Evolutionary conservation across 2,329 filamentous ascomycete genomes (phyloP).

Genomic region (Rutstroemia sp.): DNA sequence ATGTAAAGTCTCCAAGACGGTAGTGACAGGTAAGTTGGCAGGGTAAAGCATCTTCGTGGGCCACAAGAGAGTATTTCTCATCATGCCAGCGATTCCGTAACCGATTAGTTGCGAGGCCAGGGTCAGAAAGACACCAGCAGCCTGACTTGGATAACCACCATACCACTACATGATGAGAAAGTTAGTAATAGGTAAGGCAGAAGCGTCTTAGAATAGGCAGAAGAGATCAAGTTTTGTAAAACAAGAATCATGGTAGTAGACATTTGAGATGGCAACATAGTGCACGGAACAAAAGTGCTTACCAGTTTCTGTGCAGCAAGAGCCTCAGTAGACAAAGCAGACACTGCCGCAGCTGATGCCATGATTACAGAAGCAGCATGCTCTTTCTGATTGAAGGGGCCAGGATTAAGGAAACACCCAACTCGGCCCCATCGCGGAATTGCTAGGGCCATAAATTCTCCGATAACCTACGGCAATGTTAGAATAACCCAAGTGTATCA

Average conservation of each 20-base stretch:
- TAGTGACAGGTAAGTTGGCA: conserved; percentile 40
- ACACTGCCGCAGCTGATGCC: conserved; percentile 7
- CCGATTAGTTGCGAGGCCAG: conserved; percentile 57
- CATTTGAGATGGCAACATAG: no score
- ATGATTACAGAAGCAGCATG: conserved; percentile 60
- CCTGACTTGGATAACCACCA: conserved; percentile 37
- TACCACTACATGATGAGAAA: conserved; percentile 23
- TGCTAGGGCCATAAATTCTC: conserved; percentile 30
- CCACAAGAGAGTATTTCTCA: conserved; percentile 48
- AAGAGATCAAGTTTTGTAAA: no score
- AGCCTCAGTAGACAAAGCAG: conserved; percentile 62
- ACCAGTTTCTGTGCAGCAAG: conserved; percentile 56
- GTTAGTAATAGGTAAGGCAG: no score
- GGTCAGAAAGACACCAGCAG: conserved; percentile 42
- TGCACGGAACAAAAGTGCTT: no score
- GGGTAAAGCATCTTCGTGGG: conserved; percentile 62
- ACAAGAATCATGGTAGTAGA: no score
- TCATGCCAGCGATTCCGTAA: conserved; percentile 54
- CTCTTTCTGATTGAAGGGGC: conserved; percentile 63
- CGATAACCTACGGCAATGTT: conserved; percentile 19
- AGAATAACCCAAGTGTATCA: conserved; percentile 25
- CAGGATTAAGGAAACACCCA: conserved; percentile 51
- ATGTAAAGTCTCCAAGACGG: conserved; percentile 35
- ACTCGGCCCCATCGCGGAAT: conserved; percentile 30
- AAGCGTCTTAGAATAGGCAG: no score